phyloP scores from a whole-genome alignment of 441 rosid species.

The Cnidoscolus chayamansa region DNA sequence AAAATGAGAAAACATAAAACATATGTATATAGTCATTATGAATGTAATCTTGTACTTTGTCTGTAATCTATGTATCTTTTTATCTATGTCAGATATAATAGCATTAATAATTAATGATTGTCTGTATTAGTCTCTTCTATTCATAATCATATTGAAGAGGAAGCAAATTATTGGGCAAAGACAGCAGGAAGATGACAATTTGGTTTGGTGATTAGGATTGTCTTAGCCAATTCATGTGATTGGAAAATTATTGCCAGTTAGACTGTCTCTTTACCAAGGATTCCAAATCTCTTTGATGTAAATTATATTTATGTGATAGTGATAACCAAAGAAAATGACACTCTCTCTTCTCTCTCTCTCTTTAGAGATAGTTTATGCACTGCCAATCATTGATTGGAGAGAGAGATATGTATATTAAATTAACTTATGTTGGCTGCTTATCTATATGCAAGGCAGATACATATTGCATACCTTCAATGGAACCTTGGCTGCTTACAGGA shows the following conservation, averaged over 20 bases:
- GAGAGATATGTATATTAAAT: too few species aligned
- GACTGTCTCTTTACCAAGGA: slow-evolving; percentile 4
- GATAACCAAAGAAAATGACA: background rate
- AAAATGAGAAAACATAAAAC: background rate
- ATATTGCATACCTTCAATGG: too few species aligned
- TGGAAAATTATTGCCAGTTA: slow-evolving; percentile 17
- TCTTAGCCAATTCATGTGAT: slow-evolving; percentile 19
- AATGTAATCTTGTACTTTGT: slow-evolving; percentile 14
- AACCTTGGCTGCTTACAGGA: too few species aligned
- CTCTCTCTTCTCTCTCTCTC: background rate
- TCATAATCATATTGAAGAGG: background rate
- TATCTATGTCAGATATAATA: too few species aligned
- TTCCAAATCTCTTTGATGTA: background rate
- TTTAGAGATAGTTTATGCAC: background rate
- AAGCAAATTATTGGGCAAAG: slow-evolving; percentile 17
- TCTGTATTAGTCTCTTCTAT: background rate
- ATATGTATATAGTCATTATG: background rate
- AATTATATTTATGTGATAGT: background rate
- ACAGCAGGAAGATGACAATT: slow-evolving; percentile 10
- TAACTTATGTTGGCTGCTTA: too few species aligned
- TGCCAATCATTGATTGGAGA: too few species aligned
- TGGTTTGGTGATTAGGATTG: slow-evolving; percentile 4
- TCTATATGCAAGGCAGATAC: too few species aligned
- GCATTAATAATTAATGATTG: too few species aligned
- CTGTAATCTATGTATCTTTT: background rate